A percentile compares a stretch with the other conserved stretches of the same genome.
These are phyloP conservation scores for Spathaspora sp. DNA, from an alignment of 1,139 yeast species.

Conservation along the genomic window DNA sequence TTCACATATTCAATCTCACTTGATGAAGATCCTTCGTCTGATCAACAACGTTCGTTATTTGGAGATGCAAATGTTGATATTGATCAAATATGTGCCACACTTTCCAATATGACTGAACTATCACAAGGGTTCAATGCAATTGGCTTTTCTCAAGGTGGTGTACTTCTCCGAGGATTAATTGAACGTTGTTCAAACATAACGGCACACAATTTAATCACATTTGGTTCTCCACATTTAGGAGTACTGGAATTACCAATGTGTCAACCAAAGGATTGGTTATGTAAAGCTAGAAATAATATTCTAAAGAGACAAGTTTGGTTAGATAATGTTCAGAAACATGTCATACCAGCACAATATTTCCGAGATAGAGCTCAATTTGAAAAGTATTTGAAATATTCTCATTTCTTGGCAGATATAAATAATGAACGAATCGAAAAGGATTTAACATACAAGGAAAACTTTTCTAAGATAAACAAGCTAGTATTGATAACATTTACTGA, in stretches of 20 bases:
- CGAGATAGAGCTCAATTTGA: conserved; percentile 52
- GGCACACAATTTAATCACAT: conserved; percentile 59
- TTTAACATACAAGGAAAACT: conserved; percentile 38
- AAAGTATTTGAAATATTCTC: conserved; percentile 48
- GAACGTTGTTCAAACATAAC: conserved; percentile 54
- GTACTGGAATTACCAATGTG: conserved; percentile 70
- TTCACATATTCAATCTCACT: conserved; percentile 54
- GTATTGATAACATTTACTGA: conserved; percentile 59
- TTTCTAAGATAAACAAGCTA: conserved; percentile 47
- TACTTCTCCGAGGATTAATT: conserved; percentile 63
- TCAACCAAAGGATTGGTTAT: conserved; percentile 55
- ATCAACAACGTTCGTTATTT: conserved; percentile 53
- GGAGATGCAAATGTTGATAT: conserved; percentile 55
- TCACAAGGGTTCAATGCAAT: conserved; percentile 65
- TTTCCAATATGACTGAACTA: conserved; percentile 41
- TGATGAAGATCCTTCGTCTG: conserved; percentile 49
- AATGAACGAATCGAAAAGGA: conserved; percentile 47
- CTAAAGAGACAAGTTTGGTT: conserved; percentile 65
- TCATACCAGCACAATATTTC: conserved; percentile 77
- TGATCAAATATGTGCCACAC: conserved; percentile 40
- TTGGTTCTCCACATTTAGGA: conserved; percentile 85
- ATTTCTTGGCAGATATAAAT: conserved; percentile 63
- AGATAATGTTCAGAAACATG: conserved; percentile 51
- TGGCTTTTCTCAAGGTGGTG: conserved; percentile 84
- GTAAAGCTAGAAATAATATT: conserved; percentile 53